Base-by-base conservation (phyloP, 192 early-diverging fungal genomes). In the Entophlyctis helioformis region DNA sequence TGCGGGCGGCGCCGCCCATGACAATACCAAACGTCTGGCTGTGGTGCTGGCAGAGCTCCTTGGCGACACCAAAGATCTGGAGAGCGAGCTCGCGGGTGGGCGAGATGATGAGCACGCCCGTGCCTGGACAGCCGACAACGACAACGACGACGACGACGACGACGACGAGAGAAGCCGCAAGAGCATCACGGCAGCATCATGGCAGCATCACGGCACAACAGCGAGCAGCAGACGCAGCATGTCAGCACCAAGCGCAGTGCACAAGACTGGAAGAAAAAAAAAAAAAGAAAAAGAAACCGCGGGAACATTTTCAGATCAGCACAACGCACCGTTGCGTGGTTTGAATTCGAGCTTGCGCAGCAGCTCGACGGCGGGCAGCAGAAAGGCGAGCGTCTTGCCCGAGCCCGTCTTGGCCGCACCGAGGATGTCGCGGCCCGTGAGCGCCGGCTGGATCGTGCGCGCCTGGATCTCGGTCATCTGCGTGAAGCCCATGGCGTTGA, bases 381-480 rank as follows among this genome's bases (percentile, higher is more conserved):
- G 62, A 63, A 99, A 99, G 13, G 96, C 85, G 36, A 96, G 74
- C 7, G 96, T 98, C 65, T 62, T 94, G 46, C 93, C 93, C 13
- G 84, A 87, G 16, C 96, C 93, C 1, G 96, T 99, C 64, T 97
- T 99, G 26, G 96, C 96, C 42, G 93, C 93, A 36, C 96, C 96
- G 24, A 99, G 68, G 27, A 99, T 90, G 67, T 99, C 96, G 33
- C 88, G 78, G 34, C 96, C 96, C 12, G 91, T 90, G 69, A 99
- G 78, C 41, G 90, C 76, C 29, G 96, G 84, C 15, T 90, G 91
- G 45, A 99, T 96, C 8, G 83, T 84, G 29, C 89, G 74, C 33
- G 93, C 93, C 66, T 99, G 96, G 37, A 99, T 84, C 58, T 96
- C 87, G 10, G 93, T 99, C 93, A 97, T 96, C 80, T 44, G 87